phyloP scores from a whole-genome alignment of 1,139 yeast genomes.

The Suhomyces coccinellae region DNA sequence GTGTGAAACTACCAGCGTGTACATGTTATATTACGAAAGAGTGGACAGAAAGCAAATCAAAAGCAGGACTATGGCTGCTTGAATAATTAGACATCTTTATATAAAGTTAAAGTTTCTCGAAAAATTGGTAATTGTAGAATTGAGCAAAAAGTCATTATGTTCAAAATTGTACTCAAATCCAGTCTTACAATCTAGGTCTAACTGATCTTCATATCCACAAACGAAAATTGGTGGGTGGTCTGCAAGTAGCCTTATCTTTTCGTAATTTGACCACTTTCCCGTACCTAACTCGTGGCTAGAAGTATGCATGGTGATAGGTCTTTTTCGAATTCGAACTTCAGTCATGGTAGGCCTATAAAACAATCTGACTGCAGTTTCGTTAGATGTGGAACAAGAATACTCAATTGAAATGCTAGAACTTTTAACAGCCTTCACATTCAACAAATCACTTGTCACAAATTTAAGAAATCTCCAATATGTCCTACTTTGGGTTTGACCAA shows the following conservation, averaged over 20 bases:
- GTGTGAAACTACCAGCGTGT: constrained; percentile 70
- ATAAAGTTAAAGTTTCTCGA: neutral
- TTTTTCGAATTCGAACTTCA: constrained; percentile 12
- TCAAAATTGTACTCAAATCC: neutral
- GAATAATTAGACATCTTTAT: neutral
- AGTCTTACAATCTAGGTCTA: constrained; percentile 19
- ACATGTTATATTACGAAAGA: constrained; percentile 79
- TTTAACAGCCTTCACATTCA: constrained; percentile 8
- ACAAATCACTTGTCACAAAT: neutral
- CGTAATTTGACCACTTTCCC: constrained; percentile 16
- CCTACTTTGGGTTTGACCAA: neutral
- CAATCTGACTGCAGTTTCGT: constrained; percentile 19
- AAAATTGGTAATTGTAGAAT: constrained; percentile 1
- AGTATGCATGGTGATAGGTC: constrained; percentile 10
- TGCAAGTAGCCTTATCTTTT: constrained; percentile 13
- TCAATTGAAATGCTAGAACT: constrained; percentile 15
- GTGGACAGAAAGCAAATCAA: constrained; percentile 33
- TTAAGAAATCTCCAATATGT: neutral
- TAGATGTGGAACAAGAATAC: constrained; percentile 17
- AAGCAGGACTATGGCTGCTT: constrained; percentile 6
- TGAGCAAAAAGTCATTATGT: neutral
- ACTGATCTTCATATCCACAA: constrained; percentile 20
- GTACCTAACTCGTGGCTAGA: neutral
- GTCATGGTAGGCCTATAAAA: constrained; percentile 19
- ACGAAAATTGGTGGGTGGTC: constrained; percentile 18